These are phyloP conservation scores for Penicillium brevicompactum DNA, from an alignment of 2,329 filamentous ascomycete genomes.

Conservation along the genomic window DNA sequence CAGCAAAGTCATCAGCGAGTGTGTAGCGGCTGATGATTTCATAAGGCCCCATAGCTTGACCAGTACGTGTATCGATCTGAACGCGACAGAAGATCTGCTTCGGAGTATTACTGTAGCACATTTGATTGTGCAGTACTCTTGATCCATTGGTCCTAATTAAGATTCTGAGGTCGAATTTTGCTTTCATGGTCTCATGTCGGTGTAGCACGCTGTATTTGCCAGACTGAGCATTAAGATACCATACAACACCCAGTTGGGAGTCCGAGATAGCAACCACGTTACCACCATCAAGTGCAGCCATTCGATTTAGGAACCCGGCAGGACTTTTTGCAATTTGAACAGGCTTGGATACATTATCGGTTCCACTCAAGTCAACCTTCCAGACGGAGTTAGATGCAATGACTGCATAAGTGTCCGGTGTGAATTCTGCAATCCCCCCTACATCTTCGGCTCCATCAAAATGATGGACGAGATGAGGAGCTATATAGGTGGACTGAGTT, in stretches of 20 bases:
- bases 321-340: conserved; percentile 12
- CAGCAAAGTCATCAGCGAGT: conserved; percentile 20
- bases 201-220: conserved; percentile 16
- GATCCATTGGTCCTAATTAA: conserved; percentile 20
- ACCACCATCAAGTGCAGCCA: conserved; percentile 12
- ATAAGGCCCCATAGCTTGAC: conserved; percentile 14
- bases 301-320: conserved; percentile 17
- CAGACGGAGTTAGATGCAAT: conserved; percentile 19
- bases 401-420: conserved; percentile 17
- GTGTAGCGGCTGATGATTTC: conserved; percentile 14
- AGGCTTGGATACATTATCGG: background rate
- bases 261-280: conserved; percentile 16
- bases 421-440: conserved; percentile 18
- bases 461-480: conserved; percentile 10
- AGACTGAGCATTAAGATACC: conserved; percentile 13
- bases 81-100: conserved; percentile 22
- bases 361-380: conserved; percentile 13
- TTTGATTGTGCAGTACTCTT: conserved; percentile 8
- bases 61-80: conserved; percentile 13
- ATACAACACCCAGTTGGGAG: conserved; percentile 15
- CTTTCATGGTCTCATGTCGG: conserved; percentile 12
- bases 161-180: conserved; percentile 2
- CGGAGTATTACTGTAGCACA: conserved; percentile 21
- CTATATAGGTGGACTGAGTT: conserved; percentile 1
- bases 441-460: conserved; percentile 12